Evolutionary conservation across 164 flowering plant genomes (phyloP), one percentile per base, ranked within the genome.

Genomic region (Piper betle): DNA sequence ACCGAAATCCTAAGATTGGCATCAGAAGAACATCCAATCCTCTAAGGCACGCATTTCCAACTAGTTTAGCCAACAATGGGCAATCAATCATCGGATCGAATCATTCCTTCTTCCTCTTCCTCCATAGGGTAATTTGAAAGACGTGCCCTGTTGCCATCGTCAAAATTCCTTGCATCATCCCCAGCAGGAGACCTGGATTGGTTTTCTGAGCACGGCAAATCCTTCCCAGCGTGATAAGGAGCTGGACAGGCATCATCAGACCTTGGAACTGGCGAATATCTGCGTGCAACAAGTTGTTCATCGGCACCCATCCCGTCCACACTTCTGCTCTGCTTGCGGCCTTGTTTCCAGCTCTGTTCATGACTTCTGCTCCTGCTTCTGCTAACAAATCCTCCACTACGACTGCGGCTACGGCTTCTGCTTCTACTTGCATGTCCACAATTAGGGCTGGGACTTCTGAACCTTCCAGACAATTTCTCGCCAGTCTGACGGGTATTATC

Each of bases 71-170:
- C 5, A 55, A 60, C n/a, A 55, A 61, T 56, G 50, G 20, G 10
- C 71, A 67, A 2, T 65, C 75, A 4, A 25, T 74, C 80, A 19
- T 80, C 79, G 9, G 73, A 65, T 2, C 66, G 81, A 54, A 77
- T 79, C 75, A 81, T 66, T 52, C 85, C 85, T 67, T 81, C 84
- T 67, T 78, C 84, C 7, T 69, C 78, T 57, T 81, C 80, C 20
- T 70, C 84, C 42, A 46, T 72, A 2, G 38, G 46, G 41, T n/a
- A 39, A 58, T 38, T n/a, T 5, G 60, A 43, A 15, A 11, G 10
- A 11, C 20, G 43, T 17, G 39, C 8, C 12, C 43, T 38, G 42
- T 3, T 41, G 8, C 62, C 64, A 7, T 61, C 57, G 40, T 19
- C 55, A 53, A 53, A 13, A 33, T 18, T 46, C 18, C 54, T 71